A percentile compares a stretch with the other conserved stretches of the same genome.
Evolutionary conservation across 83 land plant genomes (phyloP).

Genomic region (Thuja plicata): DNA sequence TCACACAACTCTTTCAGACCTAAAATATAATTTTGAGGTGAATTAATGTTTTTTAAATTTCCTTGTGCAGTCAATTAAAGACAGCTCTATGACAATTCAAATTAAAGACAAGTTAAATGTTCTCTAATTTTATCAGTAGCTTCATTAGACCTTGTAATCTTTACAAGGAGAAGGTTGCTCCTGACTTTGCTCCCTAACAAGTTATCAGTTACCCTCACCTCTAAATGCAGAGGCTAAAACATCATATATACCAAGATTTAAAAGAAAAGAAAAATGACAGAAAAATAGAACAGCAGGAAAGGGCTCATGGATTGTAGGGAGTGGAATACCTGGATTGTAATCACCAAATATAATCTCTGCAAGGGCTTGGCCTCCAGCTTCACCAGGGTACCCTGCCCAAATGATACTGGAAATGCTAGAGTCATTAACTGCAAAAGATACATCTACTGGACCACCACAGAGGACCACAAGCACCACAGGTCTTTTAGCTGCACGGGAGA

Average conservation of each 20-base stretch:
- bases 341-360: slow-evolving; percentile 77
- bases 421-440: slow-evolving; percentile 71
- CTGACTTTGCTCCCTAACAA: not conserved
- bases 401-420: slow-evolving; percentile 1
- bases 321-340: slow-evolving; percentile 79
- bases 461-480: slow-evolving; percentile 82
- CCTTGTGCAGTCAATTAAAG: not conserved
- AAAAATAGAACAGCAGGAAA: not conserved
- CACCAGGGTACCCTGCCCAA: slow-evolving; percentile 98
- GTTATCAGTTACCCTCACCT: not conserved
- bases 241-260: not conserved
- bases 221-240: not conserved
- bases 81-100: not conserved
- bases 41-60: not conserved
- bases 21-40: not conserved
- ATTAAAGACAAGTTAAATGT: not conserved
- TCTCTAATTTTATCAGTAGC: not conserved
- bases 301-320: not conserved
- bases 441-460: slow-evolving; percentile 90
- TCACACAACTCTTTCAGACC: not conserved
- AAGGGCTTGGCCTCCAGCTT: slow-evolving; percentile 85
- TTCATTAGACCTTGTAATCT: not conserved
- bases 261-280: not conserved
- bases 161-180: not conserved
- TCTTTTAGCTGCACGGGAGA: slow-evolving; percentile 57